Evolutionary conservation across 108 stramenopile genomes (phyloP), one percentile per base, ranked within the genome.

Genomic region (Nitzschia sp.): DNA sequence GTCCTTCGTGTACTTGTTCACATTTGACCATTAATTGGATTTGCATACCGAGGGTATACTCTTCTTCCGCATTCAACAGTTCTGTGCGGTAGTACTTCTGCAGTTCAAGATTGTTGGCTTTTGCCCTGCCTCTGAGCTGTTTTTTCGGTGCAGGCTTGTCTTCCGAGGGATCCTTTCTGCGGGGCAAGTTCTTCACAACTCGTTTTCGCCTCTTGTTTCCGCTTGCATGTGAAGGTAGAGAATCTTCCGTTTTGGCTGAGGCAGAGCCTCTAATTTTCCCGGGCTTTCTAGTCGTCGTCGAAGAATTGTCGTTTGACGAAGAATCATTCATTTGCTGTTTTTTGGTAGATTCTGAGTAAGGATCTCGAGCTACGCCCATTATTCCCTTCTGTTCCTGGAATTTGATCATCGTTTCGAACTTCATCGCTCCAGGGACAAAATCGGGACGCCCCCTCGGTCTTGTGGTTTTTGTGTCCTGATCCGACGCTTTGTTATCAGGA

Each of bases 1-100:
- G 61, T 8, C 89, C 92, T 69, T 93, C 89, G 58, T 93, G 89
- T 0, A 90, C 92, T 30, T 79, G 70, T 25, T 93, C 87, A 57
- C 92, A 93, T 54, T 80, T 63, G 16, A 88, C 68, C 89, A 93
- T 89, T 36, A 93, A 78, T 35, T 84, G 76, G 21, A 90, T 74
- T 60, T 87, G 80, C 75, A 84, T 81, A 0, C 89, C 92, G 11
- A 88, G 60, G 1, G 75, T 75, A 62, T 87, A 93, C 55, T 93
- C 92, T 64, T 93, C 87, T 35, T 84, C 84, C 5, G 87, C 68
- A 0, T 75, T 80, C 16, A 93, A 57, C 9, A 93, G 74, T 50
- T 85, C 83, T 1, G 92, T 93, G 15, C 78, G 58, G 55, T 89
- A 93, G 57, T 89, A 93, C 34, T 80, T 75, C 45, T 88, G 84